phyloP scores from a whole-genome alignment of 345 rosid species.

The Aquilaria malaccensis region DNA sequence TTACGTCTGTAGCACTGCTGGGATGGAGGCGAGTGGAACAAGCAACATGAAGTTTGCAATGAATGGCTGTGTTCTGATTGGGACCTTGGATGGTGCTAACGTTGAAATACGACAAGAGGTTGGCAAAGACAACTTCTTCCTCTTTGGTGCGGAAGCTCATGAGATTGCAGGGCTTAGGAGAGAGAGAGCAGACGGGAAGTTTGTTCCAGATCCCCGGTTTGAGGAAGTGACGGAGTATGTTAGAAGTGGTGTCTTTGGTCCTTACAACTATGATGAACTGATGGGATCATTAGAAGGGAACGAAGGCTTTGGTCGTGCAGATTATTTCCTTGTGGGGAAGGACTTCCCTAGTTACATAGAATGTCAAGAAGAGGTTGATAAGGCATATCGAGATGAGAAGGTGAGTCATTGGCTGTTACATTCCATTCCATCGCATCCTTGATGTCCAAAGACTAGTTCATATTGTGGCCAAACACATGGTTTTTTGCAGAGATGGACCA shows the following conservation, averaged over 20 bases:
- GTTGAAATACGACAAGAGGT: constrained; percentile 82
- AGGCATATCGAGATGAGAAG: constrained; percentile 61
- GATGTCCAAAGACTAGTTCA: background rate
- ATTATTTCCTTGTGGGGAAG: constrained; percentile 82
- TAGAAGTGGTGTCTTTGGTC: constrained; percentile 61
- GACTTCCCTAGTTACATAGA: constrained; percentile 80
- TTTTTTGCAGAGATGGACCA: constrained; percentile 58
- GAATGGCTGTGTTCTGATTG: constrained; percentile 77
- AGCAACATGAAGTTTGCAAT: constrained; percentile 91
- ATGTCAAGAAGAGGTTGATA: constrained; percentile 71
- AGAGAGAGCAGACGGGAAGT: constrained; percentile 75
- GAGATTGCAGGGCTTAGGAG: constrained; percentile 64
- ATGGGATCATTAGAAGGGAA: constrained; percentile 78
- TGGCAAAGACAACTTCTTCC: constrained; percentile 80
- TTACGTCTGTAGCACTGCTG: constrained; percentile 51
- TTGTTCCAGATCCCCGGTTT: constrained; percentile 60
- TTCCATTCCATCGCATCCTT: background rate
- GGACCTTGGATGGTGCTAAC: constrained; percentile 84
- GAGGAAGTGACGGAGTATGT: constrained; percentile 71
- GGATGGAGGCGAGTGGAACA: constrained; percentile 98
- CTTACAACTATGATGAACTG: constrained; percentile 50
- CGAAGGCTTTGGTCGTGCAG: constrained; percentile 73
- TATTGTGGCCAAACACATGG: constrained; percentile 2
- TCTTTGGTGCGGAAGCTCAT: constrained; percentile 69
- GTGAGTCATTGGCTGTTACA: constrained; percentile 22